Base-by-base conservation (phyloP, 1,284 basidiomycete species). In the Cyathus pygmaeus region DNA sequence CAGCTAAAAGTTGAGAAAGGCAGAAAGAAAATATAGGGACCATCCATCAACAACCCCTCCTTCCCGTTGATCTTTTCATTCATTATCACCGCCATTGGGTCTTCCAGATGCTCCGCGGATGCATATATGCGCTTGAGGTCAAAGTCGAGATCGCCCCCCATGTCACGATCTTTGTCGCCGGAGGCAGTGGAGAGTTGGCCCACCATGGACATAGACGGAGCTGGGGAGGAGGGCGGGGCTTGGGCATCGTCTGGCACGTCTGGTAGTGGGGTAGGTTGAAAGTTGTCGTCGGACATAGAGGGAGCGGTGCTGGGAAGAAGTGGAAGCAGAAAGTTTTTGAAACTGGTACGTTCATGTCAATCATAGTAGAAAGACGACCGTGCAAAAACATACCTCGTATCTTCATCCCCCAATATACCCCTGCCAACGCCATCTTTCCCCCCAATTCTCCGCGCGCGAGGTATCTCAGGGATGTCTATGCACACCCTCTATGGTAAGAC, bases 21-120 rank as follows among this genome's bases (percentile, higher is more conserved):
- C 27, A 17, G 58, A 13, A 23, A 54, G 39, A 29, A 55, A 71
- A 59, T 47, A 24, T 4, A 39, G 54, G 41, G 51, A 72, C 76
- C 71, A 61, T 76, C 72, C 72, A 76, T 75, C 41, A 76, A 56
- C 61, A 84, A 67, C 13, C 17, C n/a, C 52, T 81, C 79, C 55
- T 83, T 83, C 33, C 85, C 84, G 55, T 87, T 84, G 11, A 90
- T 64, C 57, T 74, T 80, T 62, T 90, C 89, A 36, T 82, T 78
- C 64, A 88, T 68, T 29, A 91, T 84, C 52, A 81, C 69, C 21
- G 75, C 72, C 47, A 82, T 73, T 57, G 75, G 67, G 7, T 68
- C 56, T n/a, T 42, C 39, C n/a, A 4, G 39, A 5, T 17, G 17
- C 6, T 61, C 56, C 47, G 67, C 56, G 10, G 62, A 60, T 24